These are phyloP conservation scores for Gyrodon lividus DNA, from an alignment of 768 basidiomycete species.

Conservation along the genomic window DNA sequence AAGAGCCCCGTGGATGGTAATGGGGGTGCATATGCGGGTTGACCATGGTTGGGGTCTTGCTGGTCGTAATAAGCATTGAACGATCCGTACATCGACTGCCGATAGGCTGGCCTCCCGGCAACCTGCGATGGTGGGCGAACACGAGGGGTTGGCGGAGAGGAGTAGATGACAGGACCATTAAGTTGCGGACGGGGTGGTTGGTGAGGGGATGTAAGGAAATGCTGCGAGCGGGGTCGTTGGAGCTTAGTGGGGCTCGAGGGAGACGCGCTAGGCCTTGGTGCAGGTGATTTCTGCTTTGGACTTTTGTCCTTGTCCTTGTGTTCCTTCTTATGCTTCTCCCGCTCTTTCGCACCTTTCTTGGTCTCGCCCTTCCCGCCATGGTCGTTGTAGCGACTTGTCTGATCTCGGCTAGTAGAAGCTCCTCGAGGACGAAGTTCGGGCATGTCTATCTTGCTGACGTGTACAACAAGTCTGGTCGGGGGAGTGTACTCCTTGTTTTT, in stretches of 20 bases:
- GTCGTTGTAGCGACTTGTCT: background rate
- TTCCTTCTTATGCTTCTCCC: constrained; percentile 43
- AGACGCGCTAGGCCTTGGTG: constrained; percentile 4
- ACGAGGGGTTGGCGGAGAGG: constrained; percentile 33
- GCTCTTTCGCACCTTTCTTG: constrained; percentile 28
- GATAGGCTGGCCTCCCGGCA: constrained; percentile 3
- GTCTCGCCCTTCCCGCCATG: constrained; percentile 9
- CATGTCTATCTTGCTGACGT: constrained; percentile 86
- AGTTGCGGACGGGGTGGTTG: constrained; percentile 43
- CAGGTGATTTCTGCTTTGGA: background rate
- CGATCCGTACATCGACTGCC: constrained; percentile 20
- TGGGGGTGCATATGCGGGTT: background rate
- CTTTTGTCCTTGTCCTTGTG: constrained; percentile 11
- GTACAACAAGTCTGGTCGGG: constrained; percentile 65
- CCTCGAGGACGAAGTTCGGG: constrained; percentile 57
- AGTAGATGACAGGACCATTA: constrained; percentile 41
- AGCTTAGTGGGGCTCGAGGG: constrained; percentile 10
- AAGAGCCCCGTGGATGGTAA: constrained; percentile 16
- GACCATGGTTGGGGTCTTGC: background rate
- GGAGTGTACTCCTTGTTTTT: constrained; percentile 58
- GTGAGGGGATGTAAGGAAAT: constrained; percentile 23
- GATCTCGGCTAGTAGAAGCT: background rate
- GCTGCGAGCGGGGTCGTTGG: constrained; percentile 22
- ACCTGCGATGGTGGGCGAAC: background rate
- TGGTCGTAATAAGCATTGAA: constrained; percentile 1